Evolutionary conservation across 2,329 filamentous ascomycete species (phyloP), one percentile per base, ranked within the genome.

Genomic region (Aspergillus neoniger): DNA sequence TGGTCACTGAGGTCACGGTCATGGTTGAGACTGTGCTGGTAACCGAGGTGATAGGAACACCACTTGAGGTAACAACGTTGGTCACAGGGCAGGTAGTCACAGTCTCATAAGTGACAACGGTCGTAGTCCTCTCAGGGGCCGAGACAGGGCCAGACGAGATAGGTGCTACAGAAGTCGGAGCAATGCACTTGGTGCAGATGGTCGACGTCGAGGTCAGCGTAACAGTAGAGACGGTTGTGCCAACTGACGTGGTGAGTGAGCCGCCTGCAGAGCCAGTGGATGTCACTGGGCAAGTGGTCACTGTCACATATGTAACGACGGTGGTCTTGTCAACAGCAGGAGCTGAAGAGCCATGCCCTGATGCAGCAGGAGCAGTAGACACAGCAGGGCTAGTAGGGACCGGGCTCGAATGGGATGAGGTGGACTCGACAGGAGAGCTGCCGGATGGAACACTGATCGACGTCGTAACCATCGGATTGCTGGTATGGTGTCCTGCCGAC

Each of bases 141-240:
- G 53, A 47, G 6, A 43, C 30, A 5, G 52, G 52, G 3, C 12
- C 52, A 28, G 52, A 48, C 17, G 62, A 52, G 38, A 59, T 65
- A 6, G 70, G 61, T 1, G 63, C 61, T 7, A 57, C 49, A 8
- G 63, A 44, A 21, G 41, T 39, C 5, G 32, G 30, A 32, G 50
- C 61, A 44, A 67, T 49, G 56, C 62, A 63, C n/a, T 57, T 32
- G 10, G 64, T 61, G 68, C 70, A 69, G 58, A 73, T 52, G 14
- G 71, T 71, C 9, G 68, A 63, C 15, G 70, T 68, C 8, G 68
- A 67, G 9, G 70, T 74, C 51, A 72, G 43, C 15, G 68, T 71
- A n/a, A 70, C 69, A 21, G 78, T 85, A 77, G 84, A 87, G 71
- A 86, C 70, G 39, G 85, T 88, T 67, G 83, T 85, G 62, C 80